Base-by-base conservation (phyloP, 345 rosid species). In the Ceriops tagal region DNA sequence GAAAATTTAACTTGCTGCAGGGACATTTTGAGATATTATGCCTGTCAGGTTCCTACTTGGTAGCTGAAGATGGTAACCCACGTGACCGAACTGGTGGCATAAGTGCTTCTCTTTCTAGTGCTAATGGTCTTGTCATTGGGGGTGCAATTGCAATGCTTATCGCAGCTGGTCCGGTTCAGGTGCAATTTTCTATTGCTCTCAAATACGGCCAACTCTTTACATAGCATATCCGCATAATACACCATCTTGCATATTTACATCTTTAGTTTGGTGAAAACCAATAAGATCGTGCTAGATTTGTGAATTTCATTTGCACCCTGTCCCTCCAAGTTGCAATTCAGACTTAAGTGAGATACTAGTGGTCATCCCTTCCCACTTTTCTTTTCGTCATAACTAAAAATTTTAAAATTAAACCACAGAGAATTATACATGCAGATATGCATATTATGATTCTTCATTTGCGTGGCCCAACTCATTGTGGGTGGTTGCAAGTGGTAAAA, bases 21-120 rank as follows among this genome's bases (percentile, higher is more conserved):
- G 99, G 99, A 21, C 86, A 78, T 66, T 96, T 96, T 46, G 95
- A 92, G 87, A 92, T 96, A 82, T 79, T 96, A 78, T 86, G 97
- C 82, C 78, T 96, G 82, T 92, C 97, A 4, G 99, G 99, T 61
- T 96, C 96, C 59, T 96, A 88, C 78, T 79, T 96, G 82, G 80
- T 96, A 64, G 85, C 89, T 53, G 99, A 96, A 80, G 97, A 89
- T 61, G 96, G 92, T 66, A 91, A 93, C 22, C 81, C 96, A 51
- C 87, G 80, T 37, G 78, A 80, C 69, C 83, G 99, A 73, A 87
- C 86, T 30, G 99, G 99, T 21, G 98, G 99, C 64, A 58, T 96
- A 34, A 96, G 98, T 75, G 98, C 86, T 72, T 92, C 99, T 10
- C 89, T 96, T 74, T 87, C 95, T 27, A 89, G 91, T 78, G 89